Base-by-base conservation (phyloP, 208 protist genomes). In the Willaertia magna region DNA sequence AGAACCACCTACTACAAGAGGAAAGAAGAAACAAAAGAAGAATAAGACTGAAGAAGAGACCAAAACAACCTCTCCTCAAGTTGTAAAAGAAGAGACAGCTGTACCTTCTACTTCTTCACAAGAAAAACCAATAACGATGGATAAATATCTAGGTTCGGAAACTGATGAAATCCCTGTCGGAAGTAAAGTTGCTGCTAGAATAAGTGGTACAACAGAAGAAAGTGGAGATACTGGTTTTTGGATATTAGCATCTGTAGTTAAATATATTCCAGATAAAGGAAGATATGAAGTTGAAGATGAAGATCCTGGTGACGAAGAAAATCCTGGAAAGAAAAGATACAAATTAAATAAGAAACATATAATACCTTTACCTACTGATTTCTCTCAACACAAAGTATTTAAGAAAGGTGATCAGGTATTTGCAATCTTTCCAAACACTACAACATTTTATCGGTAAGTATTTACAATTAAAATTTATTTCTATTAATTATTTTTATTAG, bases 401-500 rank as follows among this genome's bases (percentile, higher is more conserved):
- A 46, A 46, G 4, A 81, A 81, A n/a, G 76, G 76, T 26, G 30
- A 51, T 51, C 0, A 87, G 34, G 88, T 89, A 49, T 46, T 89
- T 1, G 85, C 85, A 26, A 87, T 89, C 51, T 89, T 88, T 61
- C 88, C 88, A 9, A 81, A 89, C 55, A 89, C 88, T 26, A 89
- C 88, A 1, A 61, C 88, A 0, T 89, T 89, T 59, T 89, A 89
- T 83, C 55, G n/a, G n/a, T n/a, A n/a, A n/a, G n/a, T n/a, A n/a
- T n/a, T n/a, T n/a, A n/a, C n/a, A n/a, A n/a, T n/a, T n/a, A n/a
- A n/a, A n/a, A n/a, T n/a, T n/a, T n/a, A n/a, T n/a, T n/a, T n/a
- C n/a, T n/a, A n/a, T n/a, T n/a, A n/a, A n/a, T n/a, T n/a, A n/a
- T n/a, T n/a, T n/a, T n/a, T n/a, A n/a, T n/a, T n/a, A n/a, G 67